A percentile compares a stretch with the other conserved stretches of the same genome.
phyloP scores from a whole-genome alignment of 106 monocot species.

The Triglochin maritima region DNA sequence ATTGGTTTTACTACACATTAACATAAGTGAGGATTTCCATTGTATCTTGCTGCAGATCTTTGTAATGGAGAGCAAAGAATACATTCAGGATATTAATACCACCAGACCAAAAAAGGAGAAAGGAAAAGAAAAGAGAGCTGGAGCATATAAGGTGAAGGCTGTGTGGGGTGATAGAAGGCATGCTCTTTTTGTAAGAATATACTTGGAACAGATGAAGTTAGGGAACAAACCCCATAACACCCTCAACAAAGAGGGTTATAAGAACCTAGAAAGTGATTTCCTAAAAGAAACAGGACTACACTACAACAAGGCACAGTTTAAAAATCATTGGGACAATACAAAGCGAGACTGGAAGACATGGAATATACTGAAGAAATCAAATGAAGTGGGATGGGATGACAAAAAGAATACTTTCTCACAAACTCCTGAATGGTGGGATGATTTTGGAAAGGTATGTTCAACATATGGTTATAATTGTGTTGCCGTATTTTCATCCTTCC shows the following conservation, averaged over 20 bases:
- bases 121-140: slow-evolving; percentile 2
- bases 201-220: slow-evolving; percentile 14
- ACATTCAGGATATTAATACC: background rate
- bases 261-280: slow-evolving; percentile 12
- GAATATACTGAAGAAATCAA: slow-evolving; percentile 5
- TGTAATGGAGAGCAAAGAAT: slow-evolving; percentile 2
- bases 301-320: slow-evolving; percentile 12
- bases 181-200: slow-evolving; percentile 7
- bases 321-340: slow-evolving; percentile 19
- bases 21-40: too few species aligned
- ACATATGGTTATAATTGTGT: background rate
- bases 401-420: slow-evolving; percentile 15
- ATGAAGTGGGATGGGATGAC: slow-evolving; percentile 11
- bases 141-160: slow-evolving; percentile 11
- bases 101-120: slow-evolving; percentile 1
- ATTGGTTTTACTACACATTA: too few species aligned
- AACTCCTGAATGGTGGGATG: slow-evolving; percentile 14
- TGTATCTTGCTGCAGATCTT: too few species aligned
- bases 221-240: slow-evolving; percentile 13
- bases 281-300: slow-evolving; percentile 9
- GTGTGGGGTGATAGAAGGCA: slow-evolving; percentile 12
- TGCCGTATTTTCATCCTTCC: background rate
- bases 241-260: slow-evolving; percentile 19
- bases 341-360: slow-evolving; percentile 17
- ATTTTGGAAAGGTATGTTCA: slow-evolving; percentile 8